Percentiles rank a stretch among this genome's conserved stretches.
Evolutionary conservation across 805 yeast genomes (phyloP).

Genomic region (Hanseniaspora hatyaiensis): DNA sequence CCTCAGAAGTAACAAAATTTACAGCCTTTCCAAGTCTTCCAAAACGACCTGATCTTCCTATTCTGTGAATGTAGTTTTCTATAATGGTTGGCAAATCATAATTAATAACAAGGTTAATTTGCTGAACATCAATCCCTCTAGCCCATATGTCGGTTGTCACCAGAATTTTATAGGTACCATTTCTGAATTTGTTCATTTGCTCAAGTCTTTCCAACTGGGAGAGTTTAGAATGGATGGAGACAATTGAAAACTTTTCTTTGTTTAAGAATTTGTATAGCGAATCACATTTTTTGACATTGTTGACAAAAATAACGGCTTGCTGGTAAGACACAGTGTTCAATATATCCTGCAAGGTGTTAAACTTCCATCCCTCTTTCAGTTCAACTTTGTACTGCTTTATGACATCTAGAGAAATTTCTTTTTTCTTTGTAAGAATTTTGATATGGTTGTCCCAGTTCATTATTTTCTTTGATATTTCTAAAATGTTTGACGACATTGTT

Average conservation of each 20-base stretch:
- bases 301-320: slow-evolving; percentile 96
- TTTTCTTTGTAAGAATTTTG: slow-evolving; percentile 86
- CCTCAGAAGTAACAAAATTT: slow-evolving; percentile 78
- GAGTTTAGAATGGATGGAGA: slow-evolving; percentile 94
- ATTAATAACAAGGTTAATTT: slow-evolving; percentile 87
- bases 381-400: slow-evolving; percentile 84
- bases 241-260: slow-evolving; percentile 77
- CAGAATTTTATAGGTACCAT: slow-evolving; percentile 84
- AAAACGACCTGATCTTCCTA: slow-evolving; percentile 97
- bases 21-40: slow-evolving; percentile 98
- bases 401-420: slow-evolving; percentile 91
- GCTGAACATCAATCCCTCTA: slow-evolving; percentile 96
- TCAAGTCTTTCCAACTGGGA: slow-evolving; percentile 86
- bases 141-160: slow-evolving; percentile 94
- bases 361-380: slow-evolving; percentile 86
- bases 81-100: slow-evolving; percentile 83
- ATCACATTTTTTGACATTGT: slow-evolving; percentile 89
- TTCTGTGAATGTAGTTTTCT: slow-evolving; percentile 93
- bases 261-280: slow-evolving; percentile 65
- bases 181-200: slow-evolving; percentile 91
- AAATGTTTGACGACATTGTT: slow-evolving; percentile 84
- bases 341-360: slow-evolving; percentile 85
- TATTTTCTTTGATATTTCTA: slow-evolving; percentile 82
- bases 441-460: slow-evolving; percentile 73
- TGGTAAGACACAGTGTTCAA: slow-evolving; percentile 93